These are phyloP conservation scores for Daldinia decipiens DNA, from an alignment of 495 filamentous ascomycete species.

Conservation along the genomic window DNA sequence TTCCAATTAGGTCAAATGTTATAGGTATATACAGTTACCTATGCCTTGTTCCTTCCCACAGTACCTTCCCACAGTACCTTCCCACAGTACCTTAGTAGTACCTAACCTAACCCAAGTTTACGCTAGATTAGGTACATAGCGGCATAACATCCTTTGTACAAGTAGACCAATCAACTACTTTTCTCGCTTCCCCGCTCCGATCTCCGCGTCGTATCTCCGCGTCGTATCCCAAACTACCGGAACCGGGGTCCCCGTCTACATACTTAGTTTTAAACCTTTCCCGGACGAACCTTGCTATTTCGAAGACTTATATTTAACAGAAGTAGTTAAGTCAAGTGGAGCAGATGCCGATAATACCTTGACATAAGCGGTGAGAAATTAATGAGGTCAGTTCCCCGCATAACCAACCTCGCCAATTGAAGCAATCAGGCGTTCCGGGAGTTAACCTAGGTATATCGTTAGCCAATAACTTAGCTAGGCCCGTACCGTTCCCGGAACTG, in stretches of 20 bases:
- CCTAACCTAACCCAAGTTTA: too few relatives aligned
- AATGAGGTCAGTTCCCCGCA: conserved; percentile 17
- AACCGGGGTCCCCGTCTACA: conserved; percentile 1
- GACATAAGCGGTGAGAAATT: background rate
- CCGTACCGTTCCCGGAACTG: background rate
- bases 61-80: too few relatives aligned
- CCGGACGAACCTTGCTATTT: background rate
- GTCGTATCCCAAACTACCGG: conserved; percentile 9
- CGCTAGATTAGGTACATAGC: too few relatives aligned
- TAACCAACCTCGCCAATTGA: conserved; percentile 9
- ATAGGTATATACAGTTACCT: too few relatives aligned
- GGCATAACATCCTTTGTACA: too few relatives aligned
- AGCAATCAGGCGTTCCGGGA: conserved; percentile 8
- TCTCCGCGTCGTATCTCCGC: conserved; percentile 18
- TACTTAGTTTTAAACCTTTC: background rate
- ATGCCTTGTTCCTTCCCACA: too few relatives aligned
- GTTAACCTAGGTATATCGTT: background rate
- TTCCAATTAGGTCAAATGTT: too few relatives aligned
- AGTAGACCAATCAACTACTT: background rate
- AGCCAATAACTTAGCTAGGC: background rate
- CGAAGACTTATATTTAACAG: background rate
- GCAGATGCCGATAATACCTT: background rate
- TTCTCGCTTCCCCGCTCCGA: background rate
- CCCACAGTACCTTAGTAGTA: too few relatives aligned
- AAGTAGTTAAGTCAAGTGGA: too few relatives aligned